Base-by-base conservation (phyloP, 2,329 filamentous ascomycete species). In the Emergomyces orientalis region DNA sequence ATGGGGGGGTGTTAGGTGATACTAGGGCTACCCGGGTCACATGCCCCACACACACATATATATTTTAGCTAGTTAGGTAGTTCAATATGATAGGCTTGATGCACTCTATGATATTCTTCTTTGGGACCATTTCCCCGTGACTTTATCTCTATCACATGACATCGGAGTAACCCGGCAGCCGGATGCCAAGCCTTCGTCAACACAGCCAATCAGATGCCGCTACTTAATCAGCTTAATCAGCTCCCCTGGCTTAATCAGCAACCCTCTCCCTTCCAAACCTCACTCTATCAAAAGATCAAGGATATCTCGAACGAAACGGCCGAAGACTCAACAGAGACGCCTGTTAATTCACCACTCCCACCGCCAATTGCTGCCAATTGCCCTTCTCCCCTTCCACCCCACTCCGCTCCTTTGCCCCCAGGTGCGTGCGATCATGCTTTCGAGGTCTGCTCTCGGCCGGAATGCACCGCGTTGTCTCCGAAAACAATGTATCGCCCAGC, bases 361-460 rank as follows among this genome's bases (percentile, higher is more conserved):
- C 64, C 65, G 63, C 64, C 27, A 54, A 54, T 54, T 54, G 67
- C 64, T 67, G 65, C 63, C 73, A 73, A 75, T 75, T 74, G 70
- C 66, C 67, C 65, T 5, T 22, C 11, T 22, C 22, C 32, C 19
- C 34, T 56, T n/a, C 75, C 74, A 73, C 73, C 74, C 73, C 77
- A 71, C 69, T 71, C 70, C 66, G 64, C 67, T 62, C 65, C 64
- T 59, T 67, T 68, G 67, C 67, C 69, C 66, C 69, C 67, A 54
- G 30, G 76, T 81, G 75, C 74, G 85, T 80, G 73, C 75, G 77
- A 82, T 76, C 75, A 88, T 88, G 86, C 81, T 88, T 79, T 84
- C 86, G 78, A 84, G 85, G 78, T 84, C 84, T 75, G 81, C 83
- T 76, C 78, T 87, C 76, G 81, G 83, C 77, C 81, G 84, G 75